These are phyloP conservation scores for Boletus vermiculosoides DNA, from an alignment of 768 basidiomycete genomes.

Conservation along the genomic window DNA sequence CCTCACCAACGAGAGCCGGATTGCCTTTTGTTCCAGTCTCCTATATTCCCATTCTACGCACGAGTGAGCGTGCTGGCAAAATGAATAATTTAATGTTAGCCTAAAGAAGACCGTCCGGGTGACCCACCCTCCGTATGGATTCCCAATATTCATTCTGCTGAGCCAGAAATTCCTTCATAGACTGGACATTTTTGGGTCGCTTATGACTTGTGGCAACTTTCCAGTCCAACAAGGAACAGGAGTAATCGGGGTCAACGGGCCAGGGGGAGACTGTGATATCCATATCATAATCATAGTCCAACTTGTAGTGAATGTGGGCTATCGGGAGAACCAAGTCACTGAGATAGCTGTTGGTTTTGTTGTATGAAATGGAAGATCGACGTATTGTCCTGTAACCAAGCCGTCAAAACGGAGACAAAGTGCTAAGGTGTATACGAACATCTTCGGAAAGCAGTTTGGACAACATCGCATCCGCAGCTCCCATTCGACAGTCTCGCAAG, in stretches of 20 bases:
- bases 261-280: not conserved
- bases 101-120: not conserved
- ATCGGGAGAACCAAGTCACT: not conserved
- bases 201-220: not conserved
- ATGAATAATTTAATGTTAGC: not conserved
- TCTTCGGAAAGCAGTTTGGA: not conserved
- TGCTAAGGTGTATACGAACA: conserved; percentile 3
- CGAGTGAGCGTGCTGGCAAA: conserved; percentile 5
- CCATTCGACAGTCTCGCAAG: conserved; percentile 16
- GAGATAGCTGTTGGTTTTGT: not conserved
- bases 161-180: not conserved
- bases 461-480: conserved; percentile 14
- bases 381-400: conserved; percentile 2
- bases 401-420: not conserved
- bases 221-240: conserved; percentile 5
- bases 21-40: not conserved
- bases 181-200: not conserved
- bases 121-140: conserved; percentile 4
- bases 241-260: rapidly evolving
- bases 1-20: conserved; percentile 1
- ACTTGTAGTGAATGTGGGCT: not conserved
- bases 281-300: not conserved
- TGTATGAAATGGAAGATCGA: no score
- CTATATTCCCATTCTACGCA: conserved; percentile 1
- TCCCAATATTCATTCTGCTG: not conserved